phyloP scores from a whole-genome alignment of 177 flowering plant genomes.

The Vitis hybrid region DNA sequence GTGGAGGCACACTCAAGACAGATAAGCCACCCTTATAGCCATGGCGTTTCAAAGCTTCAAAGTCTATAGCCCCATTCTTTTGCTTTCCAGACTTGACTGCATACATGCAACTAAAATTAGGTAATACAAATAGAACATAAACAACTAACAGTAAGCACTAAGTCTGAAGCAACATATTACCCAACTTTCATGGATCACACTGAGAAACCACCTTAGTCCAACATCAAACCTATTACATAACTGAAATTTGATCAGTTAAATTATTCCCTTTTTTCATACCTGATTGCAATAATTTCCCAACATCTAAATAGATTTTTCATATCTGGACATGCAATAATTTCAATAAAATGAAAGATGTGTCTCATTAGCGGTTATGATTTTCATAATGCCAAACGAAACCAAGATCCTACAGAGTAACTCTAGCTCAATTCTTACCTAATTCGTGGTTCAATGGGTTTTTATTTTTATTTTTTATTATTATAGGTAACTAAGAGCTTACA shows the following conservation, averaged over 20 bases:
- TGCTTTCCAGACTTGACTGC: conserved; percentile 47
- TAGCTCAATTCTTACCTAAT: background rate
- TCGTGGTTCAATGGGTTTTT: too few relatives aligned
- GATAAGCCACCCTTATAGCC: conserved; percentile 85
- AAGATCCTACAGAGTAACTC: background rate
- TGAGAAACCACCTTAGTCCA: background rate
- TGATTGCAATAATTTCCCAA: background rate
- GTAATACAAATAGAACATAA: background rate
- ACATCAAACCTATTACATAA: background rate
- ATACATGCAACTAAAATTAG: conserved; percentile 11
- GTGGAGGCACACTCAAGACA: conserved; percentile 64
- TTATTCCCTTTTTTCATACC: background rate
- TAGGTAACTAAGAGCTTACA: too few relatives aligned
- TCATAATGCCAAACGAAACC: background rate
- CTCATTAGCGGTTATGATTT: background rate
- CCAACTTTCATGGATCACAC: background rate
- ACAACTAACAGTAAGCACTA: background rate
- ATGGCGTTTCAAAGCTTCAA: conserved; percentile 67
- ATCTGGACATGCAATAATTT: background rate
- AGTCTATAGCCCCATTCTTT: conserved; percentile 52
- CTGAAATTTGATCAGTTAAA: background rate
- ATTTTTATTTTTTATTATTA: too few relatives aligned
- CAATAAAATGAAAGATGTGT: background rate
- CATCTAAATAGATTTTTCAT: background rate
- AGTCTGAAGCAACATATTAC: background rate